A percentile compares a stretch with the other conserved stretches of the same genome.
phyloP scores from a whole-genome alignment of 768 basidiomycete genomes.

The Antrodiella citrinella region DNA sequence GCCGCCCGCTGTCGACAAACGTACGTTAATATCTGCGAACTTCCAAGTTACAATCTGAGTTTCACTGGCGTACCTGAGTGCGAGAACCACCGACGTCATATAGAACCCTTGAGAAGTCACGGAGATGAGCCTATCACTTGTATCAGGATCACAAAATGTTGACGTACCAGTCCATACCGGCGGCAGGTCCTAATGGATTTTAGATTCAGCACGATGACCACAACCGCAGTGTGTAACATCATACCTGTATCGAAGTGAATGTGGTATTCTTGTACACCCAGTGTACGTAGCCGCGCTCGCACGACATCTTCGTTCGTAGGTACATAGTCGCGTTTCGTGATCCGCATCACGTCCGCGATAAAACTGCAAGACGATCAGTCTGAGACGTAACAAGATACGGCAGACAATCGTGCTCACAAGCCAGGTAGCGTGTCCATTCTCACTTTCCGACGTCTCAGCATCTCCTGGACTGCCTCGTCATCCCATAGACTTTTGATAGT shows the following conservation, averaged over 20 bases:
- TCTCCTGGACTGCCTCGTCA: slow-evolving; percentile 53
- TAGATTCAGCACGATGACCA: not conserved
- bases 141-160: not conserved
- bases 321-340: slow-evolving; percentile 52
- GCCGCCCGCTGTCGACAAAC: slow-evolving; percentile 29
- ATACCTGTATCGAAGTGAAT: slow-evolving; percentile 61
- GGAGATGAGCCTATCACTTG: not conserved
- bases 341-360: slow-evolving; percentile 61
- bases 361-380: slow-evolving; percentile 36
- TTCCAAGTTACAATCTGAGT: not conserved
- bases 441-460: slow-evolving; percentile 40
- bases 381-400: not conserved
- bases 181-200: slow-evolving; percentile 29
- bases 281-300: slow-evolving; percentile 70
- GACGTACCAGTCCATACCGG: slow-evolving; percentile 57
- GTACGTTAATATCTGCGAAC: not conserved
- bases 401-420: slow-evolving; percentile 50
- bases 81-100: slow-evolving; percentile 80
- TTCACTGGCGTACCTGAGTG: slow-evolving; percentile 41
- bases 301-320: slow-evolving; percentile 73
- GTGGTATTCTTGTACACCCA: slow-evolving; percentile 70
- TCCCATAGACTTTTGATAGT: slow-evolving; percentile 67
- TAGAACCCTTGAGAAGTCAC: slow-evolving; percentile 27
- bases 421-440: slow-evolving; percentile 65
- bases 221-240: slow-evolving; percentile 12